Evolutionary conservation across 2,329 filamentous ascomycete species (phyloP), one percentile per base, ranked within the genome.

Genomic region (Colletotrichum higginsianum): DNA sequence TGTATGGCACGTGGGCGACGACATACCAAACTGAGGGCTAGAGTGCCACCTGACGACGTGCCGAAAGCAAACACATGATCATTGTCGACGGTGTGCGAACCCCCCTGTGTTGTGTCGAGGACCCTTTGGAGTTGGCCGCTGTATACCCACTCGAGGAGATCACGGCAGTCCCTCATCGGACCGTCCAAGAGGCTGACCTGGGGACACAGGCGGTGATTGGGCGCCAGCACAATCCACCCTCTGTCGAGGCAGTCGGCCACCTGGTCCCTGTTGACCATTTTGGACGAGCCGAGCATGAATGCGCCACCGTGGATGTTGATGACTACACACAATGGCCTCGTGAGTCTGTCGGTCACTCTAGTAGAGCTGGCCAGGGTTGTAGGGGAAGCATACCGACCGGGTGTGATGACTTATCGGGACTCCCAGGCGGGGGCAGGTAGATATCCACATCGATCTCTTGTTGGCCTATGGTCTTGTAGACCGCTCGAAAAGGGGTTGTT

Each of bases 301-400:
- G 81, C 82, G n/a, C 82, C 82, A 55, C 82, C 83, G 75, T 84
- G 83, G 61, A 84, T 83, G 66, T 82, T 76, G 71, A 84, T 84
- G 55, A 83, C 82, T 82, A 61, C 5, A 21, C 4, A 26, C 55
- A 46, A 23, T 8, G 12, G 38, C 55, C n/a, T 35, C 30, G 40
- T 66, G 42, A 70, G 62, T 61, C 66, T 38, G n/a, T 26, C 35
- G 55, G 46, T 35, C n/a, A 23, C 50, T 57, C 58, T 50, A 15
- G 35, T n/a, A 44, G 53, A 18, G 21, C 18, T 23, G 13, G 35
- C 18, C 52, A 61, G 58, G 58, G 42, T 61, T 23, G 52, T 38
- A 42, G 18, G 47, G n/a, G 18, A 4, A 16, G 42, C 61, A 30
- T 66, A 70, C 67, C 67, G 44, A 70, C 67, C 40, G 67, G 67